Base-by-base conservation (phyloP, 2,329 filamentous ascomycete species). In the Onygenales sp. region DNA sequence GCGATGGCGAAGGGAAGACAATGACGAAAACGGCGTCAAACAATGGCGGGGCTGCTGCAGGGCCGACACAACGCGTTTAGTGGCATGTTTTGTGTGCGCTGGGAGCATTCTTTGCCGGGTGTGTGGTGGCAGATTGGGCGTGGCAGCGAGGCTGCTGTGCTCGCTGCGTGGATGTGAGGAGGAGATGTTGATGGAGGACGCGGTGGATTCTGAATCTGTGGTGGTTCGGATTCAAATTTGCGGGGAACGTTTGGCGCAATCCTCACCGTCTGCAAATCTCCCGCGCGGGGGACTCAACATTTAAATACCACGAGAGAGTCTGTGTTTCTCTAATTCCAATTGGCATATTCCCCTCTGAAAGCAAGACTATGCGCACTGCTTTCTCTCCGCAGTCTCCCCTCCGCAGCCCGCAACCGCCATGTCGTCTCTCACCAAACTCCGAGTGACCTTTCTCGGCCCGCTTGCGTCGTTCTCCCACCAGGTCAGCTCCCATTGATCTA, bases 391-490 rank as follows among this genome's bases (percentile, higher is more conserved):
- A 3, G 21, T 27, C 21, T 27, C 34, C 17, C 17, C 2, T 17
- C 17, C 17, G 17, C 17, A 17, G 17, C 17, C 17, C 17, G 17
- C 17, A 17, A 17, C 17, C 17, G 17, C 17, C 21, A 51, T 51
- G 49, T 33, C 27, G 6, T 36, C 39, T 36, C 40, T 39, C 39
- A 13, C n/a, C 13, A 10, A 33, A 32, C 56, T 66, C 44, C 64
- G 58, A 52, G 67, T 72, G 39, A 77, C 81, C 42, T 87, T 81
- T 62, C 67, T 87, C 33, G 84, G 84, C 6, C 84, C 84, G 3
- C 67, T 75, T 59, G 81, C 81, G 27, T 85, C 83, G 36, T 87
- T 86, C 64, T 86, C 84, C 32, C 84, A 87, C 66, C 83, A 86
- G 77, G 84, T 85, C 58, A 59, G 58, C 8, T 17, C 51, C 13